Base-by-base conservation (phyloP, 345 rosid species). In the Lepidium sativum region DNA sequence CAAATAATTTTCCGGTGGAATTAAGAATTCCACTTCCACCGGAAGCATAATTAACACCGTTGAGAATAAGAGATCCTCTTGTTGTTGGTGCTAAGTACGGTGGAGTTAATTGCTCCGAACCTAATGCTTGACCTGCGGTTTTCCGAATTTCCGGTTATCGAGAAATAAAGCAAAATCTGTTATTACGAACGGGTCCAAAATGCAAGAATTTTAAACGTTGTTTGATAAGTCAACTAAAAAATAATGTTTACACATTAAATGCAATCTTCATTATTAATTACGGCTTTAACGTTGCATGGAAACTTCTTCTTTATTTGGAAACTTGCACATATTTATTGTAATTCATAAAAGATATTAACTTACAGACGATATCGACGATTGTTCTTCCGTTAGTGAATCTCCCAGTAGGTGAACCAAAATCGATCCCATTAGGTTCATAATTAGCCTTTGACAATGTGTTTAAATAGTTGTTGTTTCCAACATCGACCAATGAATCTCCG, bases 81-180 rank as follows among this genome's bases (percentile, higher is more conserved):
- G 96, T 84, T 10, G 87, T 78, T 1, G 95, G 98, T 67, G 88
- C 91, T 78, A 91, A 74, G 79, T 78, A 86, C 14, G 98, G 98
- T 39, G 94, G 91, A 62, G 87, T 73, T 11, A 77, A 77, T 29
- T 60, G 60, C 18, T 67, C 6, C 0, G 73, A 60, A n/a, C 90
- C 90, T 43, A 84, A 50, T 54, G 77, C 86, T 50, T 87, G 76
- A 38, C 79, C 92, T 90, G 86, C 53, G 23, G 21, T 32, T 55
- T 31, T 34, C 8, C 31, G 40, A 40, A 7, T 83, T 80, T 9
- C 17, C 43, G 64, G 65, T 47, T 63, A 35, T 43, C 40, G 11
- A 42, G 34, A 2, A 6, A 25, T 11, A 1, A 51, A 64, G n/a
- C 18, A 35, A 29, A 16, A 31, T 25, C n/a, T 65, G 41, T 42